Evolutionary conservation across 1,139 yeast species (phyloP).

Genomic region (Kazachstania sp.): DNA sequence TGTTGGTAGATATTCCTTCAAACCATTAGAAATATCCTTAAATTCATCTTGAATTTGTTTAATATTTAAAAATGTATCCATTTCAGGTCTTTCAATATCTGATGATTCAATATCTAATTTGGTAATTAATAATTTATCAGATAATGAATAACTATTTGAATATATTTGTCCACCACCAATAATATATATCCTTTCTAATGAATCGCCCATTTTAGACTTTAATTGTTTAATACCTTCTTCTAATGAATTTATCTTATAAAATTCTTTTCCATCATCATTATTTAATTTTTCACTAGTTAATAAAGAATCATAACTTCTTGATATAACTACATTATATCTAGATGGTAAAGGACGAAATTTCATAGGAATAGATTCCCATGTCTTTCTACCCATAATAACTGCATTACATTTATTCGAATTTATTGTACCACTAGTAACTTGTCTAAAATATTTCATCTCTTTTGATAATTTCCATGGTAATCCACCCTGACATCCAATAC

Average conservation of each 20-base stretch:
- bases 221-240: conserved; percentile 16
- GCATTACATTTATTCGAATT: conserved; percentile 46
- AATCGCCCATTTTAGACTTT: conserved; percentile 12
- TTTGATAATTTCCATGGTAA: conserved; percentile 82
- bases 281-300: conserved; percentile 8
- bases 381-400: conserved; percentile 92
- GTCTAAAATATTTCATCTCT: conserved; percentile 79
- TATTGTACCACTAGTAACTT: conserved; percentile 47
- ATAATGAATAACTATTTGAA: conserved; percentile 42
- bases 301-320: conserved; percentile 37
- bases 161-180: conserved; percentile 95
- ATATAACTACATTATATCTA: conserved; percentile 67
- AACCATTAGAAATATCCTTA: conserved; percentile 10
- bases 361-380: conserved; percentile 89
- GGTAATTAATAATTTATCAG: conserved; percentile 63
- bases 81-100: conserved; percentile 36
- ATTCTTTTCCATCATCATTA: conserved; percentile 9
- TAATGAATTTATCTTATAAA: conserved; percentile 17
- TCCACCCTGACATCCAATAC: conserved; percentile 75
- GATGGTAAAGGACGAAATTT: conserved; percentile 76
- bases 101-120: conserved; percentile 46
- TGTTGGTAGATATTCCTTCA: conserved; percentile 19
- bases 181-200: conserved; percentile 54
- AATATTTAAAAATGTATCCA: conserved; percentile 51
- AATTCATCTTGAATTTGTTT: conserved; percentile 18